These are phyloP conservation scores for Talaromyces sp. DNA, from an alignment of 2,329 filamentous ascomycete genomes.

Conservation along the genomic window DNA sequence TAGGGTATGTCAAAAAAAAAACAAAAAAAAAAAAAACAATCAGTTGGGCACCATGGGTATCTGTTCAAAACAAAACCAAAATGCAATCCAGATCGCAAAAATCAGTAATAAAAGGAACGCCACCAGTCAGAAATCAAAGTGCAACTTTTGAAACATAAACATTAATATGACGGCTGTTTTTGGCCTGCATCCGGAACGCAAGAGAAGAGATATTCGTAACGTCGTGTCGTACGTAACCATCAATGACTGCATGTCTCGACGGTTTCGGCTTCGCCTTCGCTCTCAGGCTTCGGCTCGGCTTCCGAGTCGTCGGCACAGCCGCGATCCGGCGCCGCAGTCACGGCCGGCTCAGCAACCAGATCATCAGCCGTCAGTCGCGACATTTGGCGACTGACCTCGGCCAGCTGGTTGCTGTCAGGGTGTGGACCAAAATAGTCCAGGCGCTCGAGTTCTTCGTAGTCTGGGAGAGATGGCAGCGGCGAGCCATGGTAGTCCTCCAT, in stretches of 20 bases:
- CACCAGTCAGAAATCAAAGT: background rate
- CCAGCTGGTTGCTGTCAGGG: background rate
- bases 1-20: background rate
- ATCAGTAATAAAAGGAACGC: background rate
- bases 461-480: conserved; percentile 34
- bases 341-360: conserved; percentile 15
- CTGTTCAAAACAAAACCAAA: background rate
- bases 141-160: background rate
- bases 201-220: conserved; percentile 3
- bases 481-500: conserved; percentile 44
- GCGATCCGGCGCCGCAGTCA: background rate
- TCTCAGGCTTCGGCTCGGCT: background rate
- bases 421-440: conserved; percentile 24
- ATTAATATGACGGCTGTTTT: background rate
- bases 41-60: background rate
- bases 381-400: conserved; percentile 18
- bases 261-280: background rate
- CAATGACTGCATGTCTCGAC: background rate
- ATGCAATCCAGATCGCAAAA: background rate
- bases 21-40: background rate
- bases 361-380: conserved; percentile 29
- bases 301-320: background rate
- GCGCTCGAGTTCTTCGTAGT: conserved; percentile 44
- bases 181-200: background rate
- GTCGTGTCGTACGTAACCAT: background rate